Conservation (phyloP, 768 basidiomycete genomes). For the Suillus subluteus region DNA sequence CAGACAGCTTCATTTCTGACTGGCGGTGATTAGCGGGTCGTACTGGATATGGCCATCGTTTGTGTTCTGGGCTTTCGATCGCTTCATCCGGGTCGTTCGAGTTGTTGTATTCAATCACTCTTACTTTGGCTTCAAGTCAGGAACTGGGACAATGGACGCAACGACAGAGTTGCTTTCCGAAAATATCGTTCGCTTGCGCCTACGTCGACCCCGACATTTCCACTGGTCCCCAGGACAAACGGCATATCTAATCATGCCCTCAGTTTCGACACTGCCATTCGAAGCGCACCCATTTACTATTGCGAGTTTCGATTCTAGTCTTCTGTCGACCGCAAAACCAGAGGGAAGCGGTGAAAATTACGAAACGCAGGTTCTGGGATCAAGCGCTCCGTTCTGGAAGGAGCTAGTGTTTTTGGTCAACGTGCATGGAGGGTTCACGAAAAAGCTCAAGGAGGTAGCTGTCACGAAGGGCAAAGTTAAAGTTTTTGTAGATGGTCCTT, state of each 20-base stretch:
- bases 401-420: constrained; percentile 57
- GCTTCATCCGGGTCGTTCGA: constrained; percentile 46
- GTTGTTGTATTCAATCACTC: constrained; percentile 46
- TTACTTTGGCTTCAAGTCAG: constrained; percentile 33
- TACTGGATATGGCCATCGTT: constrained; percentile 53
- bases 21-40: constrained; percentile 22
- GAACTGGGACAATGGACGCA: constrained; percentile 33
- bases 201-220: constrained; percentile 47
- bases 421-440: constrained; percentile 58
- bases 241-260: constrained; percentile 48
- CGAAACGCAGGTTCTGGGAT: neutral
- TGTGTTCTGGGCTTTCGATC: constrained; percentile 57
- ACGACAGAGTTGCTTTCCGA: constrained; percentile 44
- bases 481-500: constrained; percentile 51
- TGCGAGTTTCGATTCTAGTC: constrained; percentile 34
- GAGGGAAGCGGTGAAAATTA: constrained; percentile 16
- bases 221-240: constrained; percentile 53
- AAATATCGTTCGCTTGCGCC: constrained; percentile 45
- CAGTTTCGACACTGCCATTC: constrained; percentile 40
- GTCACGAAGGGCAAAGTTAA: constrained; percentile 32
- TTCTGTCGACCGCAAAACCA: neutral
- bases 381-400: constrained; percentile 22
- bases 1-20: constrained; percentile 14
- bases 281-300: constrained; percentile 62
- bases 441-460: constrained; percentile 39